Evolutionary conservation across 176 grass and related monocot species (phyloP).

Genomic region (Ananas comosus): DNA sequence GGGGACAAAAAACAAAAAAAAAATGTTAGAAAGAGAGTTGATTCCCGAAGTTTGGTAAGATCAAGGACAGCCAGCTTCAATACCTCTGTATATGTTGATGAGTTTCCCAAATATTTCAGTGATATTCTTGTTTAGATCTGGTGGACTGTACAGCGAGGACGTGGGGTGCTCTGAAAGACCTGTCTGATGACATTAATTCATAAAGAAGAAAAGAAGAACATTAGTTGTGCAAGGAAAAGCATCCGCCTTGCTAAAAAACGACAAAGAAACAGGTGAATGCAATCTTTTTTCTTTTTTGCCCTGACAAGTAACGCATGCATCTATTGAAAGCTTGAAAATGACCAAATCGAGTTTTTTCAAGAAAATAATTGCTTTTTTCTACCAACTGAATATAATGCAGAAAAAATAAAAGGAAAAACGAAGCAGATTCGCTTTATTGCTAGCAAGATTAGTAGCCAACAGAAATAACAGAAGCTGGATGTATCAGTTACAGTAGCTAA

Average conservation of each 20-base stretch:
- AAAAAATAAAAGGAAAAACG: too few relatives aligned
- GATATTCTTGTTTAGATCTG: conserved; percentile 75
- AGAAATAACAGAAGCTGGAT: too few relatives aligned
- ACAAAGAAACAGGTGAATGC: neutral
- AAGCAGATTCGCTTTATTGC: too few relatives aligned
- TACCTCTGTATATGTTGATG: conserved; percentile 85
- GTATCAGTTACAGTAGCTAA: too few relatives aligned
- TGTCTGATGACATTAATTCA: conserved; percentile 33
- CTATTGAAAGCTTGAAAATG: neutral
- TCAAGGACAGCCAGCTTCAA: neutral
- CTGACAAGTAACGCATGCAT: neutral
- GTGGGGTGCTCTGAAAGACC: conserved; percentile 35
- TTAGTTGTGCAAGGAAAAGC: neutral
- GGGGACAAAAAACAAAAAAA: conserved; percentile 1
- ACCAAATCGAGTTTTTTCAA: too few relatives aligned
- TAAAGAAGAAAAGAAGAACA: conserved; percentile 8
- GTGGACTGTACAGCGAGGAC: conserved; percentile 39
- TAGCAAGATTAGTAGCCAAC: too few relatives aligned
- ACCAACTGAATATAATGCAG: too few relatives aligned
- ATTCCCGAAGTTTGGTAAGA: neutral
- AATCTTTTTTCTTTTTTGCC: neutral
- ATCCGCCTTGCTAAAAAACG: too few relatives aligned
- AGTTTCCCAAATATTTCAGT: conserved; percentile 90
- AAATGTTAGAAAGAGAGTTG: neutral
- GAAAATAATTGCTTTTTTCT: too few relatives aligned